phyloP scores from a whole-genome alignment of 1,284 basidiomycete genomes.

The Heimioporus punctisporus region DNA sequence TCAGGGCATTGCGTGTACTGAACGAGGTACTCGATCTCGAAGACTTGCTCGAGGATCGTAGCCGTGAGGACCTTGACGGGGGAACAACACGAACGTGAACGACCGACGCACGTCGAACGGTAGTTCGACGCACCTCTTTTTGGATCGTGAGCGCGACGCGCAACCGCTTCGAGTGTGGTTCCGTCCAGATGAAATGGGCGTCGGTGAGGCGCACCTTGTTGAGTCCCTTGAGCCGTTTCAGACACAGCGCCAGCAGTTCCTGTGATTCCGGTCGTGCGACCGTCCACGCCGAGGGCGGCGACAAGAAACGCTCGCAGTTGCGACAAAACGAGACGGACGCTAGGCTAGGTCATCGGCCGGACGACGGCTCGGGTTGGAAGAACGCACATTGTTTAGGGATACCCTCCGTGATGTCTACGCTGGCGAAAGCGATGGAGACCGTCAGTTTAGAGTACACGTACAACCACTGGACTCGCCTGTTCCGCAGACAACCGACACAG shows the following conservation, averaged over 20 bases:
- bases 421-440: slow-evolving; percentile 32
- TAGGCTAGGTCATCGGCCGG: slow-evolving; percentile 25
- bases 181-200: slow-evolving; percentile 99
- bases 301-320: slow-evolving; percentile 96
- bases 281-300: slow-evolving; percentile 90
- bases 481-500: slow-evolving; percentile 90
- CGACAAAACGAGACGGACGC: slow-evolving; percentile 94
- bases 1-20: slow-evolving; percentile 97
- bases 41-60: slow-evolving; percentile 97
- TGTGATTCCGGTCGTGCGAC: slow-evolving; percentile 90
- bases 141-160: slow-evolving; percentile 97
- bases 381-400: slow-evolving; percentile 94
- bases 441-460: slow-evolving; percentile 7
- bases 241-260: slow-evolving; percentile 88
- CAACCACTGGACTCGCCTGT: slow-evolving; percentile 57
- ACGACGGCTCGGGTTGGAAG: not conserved
- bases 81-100: too few species aligned
- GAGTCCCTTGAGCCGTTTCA: slow-evolving; percentile 95
- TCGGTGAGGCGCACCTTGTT: slow-evolving; percentile 96
- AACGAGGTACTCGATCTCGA: slow-evolving; percentile 96
- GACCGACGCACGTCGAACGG: too few species aligned
- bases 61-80: slow-evolving; percentile 92
- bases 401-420: slow-evolving; percentile 97
- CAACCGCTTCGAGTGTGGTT: slow-evolving; percentile 95
- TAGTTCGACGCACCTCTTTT: slow-evolving; percentile 75